A percentile compares a stretch with the other conserved stretches of the same genome.
Conservation (phyloP, 768 basidiomycete genomes). For the Macrocybe gigantea region DNA sequence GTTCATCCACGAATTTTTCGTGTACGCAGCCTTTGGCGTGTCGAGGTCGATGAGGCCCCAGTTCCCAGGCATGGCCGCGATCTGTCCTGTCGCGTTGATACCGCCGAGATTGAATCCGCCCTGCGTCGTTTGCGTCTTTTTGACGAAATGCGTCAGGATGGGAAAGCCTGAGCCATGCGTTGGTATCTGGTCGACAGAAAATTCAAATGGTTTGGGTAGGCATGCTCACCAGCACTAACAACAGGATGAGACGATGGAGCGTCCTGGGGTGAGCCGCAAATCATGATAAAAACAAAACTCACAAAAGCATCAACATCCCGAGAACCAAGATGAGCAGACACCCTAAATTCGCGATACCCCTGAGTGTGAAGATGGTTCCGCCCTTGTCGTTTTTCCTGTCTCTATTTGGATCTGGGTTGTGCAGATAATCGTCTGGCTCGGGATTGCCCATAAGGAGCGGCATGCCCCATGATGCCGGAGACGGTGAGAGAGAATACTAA, state of each 20-base stretch:
- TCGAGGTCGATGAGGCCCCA: slow-evolving; percentile 70
- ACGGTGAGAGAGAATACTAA: slow-evolving; percentile 35
- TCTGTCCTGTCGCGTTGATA: slow-evolving; percentile 68
- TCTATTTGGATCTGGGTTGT: slow-evolving; percentile 54
- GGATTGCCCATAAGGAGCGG: slow-evolving; percentile 34
- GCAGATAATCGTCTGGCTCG: slow-evolving; percentile 62
- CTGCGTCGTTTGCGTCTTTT: slow-evolving; percentile 34
- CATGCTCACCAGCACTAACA: slow-evolving; percentile 31
- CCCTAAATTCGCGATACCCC: slow-evolving; percentile 64
- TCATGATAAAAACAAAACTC: slow-evolving; percentile 18
- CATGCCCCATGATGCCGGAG: slow-evolving; percentile 44
- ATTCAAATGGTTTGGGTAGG: neutral
- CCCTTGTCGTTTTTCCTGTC: slow-evolving; percentile 49
- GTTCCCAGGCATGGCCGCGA: slow-evolving; percentile 51
- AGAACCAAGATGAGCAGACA: slow-evolving; percentile 54
- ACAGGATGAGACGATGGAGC: neutral
- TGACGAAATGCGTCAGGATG: slow-evolving; percentile 38
- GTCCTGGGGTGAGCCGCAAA: neutral
- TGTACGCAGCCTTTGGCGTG: slow-evolving; percentile 56
- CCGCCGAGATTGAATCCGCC: slow-evolving; percentile 74
- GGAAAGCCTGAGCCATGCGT: slow-evolving; percentile 36
- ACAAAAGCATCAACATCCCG: slow-evolving; percentile 51
- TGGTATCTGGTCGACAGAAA: neutral
- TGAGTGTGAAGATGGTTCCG: slow-evolving; percentile 51
- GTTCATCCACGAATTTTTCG: slow-evolving; percentile 50